Percentiles rank a stretch among this genome's conserved stretches.
phyloP scores from a whole-genome alignment of 345 rosid genomes.

The Hevea brasiliensis region DNA sequence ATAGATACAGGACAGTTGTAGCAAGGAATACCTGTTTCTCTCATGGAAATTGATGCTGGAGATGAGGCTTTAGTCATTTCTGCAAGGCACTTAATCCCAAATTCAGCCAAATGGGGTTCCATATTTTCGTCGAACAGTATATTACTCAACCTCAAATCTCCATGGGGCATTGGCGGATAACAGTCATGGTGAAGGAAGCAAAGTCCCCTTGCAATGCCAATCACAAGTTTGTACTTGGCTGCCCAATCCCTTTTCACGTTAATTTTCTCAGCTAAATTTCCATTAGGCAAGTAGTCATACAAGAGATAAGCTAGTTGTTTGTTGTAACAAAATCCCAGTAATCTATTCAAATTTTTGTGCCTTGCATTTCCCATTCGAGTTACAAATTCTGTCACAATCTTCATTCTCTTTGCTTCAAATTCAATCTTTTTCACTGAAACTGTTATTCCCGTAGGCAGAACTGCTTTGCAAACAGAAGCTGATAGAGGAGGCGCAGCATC shows the following conservation, averaged over 20 bases:
- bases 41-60: conserved; percentile 33
- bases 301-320: conserved; percentile 59
- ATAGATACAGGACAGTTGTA: not conserved
- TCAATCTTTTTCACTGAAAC: conserved; percentile 68
- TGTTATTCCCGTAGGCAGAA: conserved; percentile 85
- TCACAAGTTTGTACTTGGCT: conserved; percentile 55
- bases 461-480: conserved; percentile 60
- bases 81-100: conserved; percentile 55
- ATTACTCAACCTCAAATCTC: conserved; percentile 68
- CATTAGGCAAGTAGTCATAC: conserved; percentile 79
- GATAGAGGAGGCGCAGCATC: conserved; percentile 40
- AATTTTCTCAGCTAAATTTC: conserved; percentile 65
- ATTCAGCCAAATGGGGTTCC: conserved; percentile 73
- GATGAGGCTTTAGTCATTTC: conserved; percentile 42
- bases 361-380: conserved; percentile 67
- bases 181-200: conserved; percentile 91
- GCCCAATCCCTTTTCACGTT: conserved; percentile 58
- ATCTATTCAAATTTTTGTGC: conserved; percentile 70
- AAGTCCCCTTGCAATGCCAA: conserved; percentile 80
- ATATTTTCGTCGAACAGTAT: conserved; percentile 64
- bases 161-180: conserved; percentile 81
- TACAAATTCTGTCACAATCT: conserved; percentile 40
- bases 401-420: conserved; percentile 47
- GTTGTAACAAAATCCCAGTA: conserved; percentile 89
- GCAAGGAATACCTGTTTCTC: conserved; percentile 37